Conservation (phyloP, 2,329 filamentous ascomycete species). For the Tolypocladium cylindrosporum region DNA sequence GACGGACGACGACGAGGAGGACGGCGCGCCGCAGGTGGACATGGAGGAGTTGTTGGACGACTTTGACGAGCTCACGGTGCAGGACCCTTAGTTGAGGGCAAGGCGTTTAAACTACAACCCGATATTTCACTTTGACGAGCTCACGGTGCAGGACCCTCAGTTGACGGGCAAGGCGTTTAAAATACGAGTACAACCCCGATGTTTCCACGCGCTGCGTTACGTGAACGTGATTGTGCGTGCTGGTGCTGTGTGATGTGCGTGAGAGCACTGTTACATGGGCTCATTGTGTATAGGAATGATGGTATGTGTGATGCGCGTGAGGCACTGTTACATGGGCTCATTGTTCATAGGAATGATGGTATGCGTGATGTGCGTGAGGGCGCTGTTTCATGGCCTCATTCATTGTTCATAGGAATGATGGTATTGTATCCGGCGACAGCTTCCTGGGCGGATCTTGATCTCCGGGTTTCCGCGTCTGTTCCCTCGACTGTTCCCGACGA, state of each 20-base stretch:
- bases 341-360: too few species aligned
- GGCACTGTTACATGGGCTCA: too few species aligned
- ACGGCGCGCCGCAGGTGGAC: constrained; percentile 58
- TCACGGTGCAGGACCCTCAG: constrained; percentile 35
- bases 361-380: too few species aligned
- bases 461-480: constrained; percentile 13
- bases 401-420: constrained; percentile 21
- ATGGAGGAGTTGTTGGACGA: constrained; percentile 84
- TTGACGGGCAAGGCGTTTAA: constrained; percentile 10
- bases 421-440: constrained; percentile 20
- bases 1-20: constrained; percentile 52
- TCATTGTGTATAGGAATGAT: too few species aligned
- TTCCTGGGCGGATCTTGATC: constrained; percentile 8
- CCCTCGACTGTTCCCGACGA: constrained; percentile 19
- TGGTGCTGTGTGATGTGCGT: neutral
- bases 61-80: constrained; percentile 68
- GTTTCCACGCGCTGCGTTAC: neutral
- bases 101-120: constrained; percentile 6
- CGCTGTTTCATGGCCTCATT: too few species aligned
- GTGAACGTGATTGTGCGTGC: neutral
- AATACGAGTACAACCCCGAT: constrained; percentile 2
- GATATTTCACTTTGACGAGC: constrained; percentile 63
- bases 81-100: constrained; percentile 25
- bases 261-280: too few species aligned
- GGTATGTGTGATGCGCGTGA: too few species aligned